A percentile compares a stretch with the other conserved stretches of the same genome.
Evolutionary conservation across 108 stramenopile species (phyloP).

Genomic region (Nitzschia sp.): DNA sequence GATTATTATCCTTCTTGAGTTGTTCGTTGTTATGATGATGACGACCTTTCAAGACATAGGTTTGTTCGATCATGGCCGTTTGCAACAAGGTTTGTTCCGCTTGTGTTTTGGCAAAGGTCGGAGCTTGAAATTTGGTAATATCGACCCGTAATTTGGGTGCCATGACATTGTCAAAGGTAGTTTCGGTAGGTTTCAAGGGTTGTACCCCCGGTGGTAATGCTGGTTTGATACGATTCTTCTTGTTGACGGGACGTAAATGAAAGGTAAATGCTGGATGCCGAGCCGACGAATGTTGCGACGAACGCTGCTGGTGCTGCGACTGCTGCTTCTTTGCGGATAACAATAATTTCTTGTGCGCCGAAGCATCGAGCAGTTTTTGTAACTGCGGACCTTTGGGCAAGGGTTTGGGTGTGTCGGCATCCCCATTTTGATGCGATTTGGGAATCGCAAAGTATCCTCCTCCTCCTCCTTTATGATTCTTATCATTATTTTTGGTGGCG

Average conservation of each 20-base stretch:
- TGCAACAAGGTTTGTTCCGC: neutral
- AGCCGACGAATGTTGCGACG: neutral
- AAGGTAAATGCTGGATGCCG: neutral
- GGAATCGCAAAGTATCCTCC: neutral
- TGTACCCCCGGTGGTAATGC: neutral
- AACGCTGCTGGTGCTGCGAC: neutral
- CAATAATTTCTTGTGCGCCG: conserved; percentile 6
- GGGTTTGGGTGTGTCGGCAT: neutral
- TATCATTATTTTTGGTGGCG: neutral
- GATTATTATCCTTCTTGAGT: no score
- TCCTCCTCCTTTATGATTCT: no score
- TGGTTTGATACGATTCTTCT: conserved; percentile 17
- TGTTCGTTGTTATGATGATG: no score
- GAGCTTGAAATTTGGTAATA: neutral
- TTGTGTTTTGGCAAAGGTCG: conserved; percentile 5
- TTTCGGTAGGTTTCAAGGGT: conserved; percentile 12
- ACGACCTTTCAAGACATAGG: conserved; percentile 6
- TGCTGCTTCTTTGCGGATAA: neutral
- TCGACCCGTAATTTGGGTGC: conserved; percentile 7
- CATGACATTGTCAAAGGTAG: conserved; percentile 12
- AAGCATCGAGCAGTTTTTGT: conserved; percentile 7
- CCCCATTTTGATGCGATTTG: no score
- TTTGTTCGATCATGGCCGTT: neutral
- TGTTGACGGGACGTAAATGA: neutral
- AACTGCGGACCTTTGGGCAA: neutral